Evolutionary conservation across 2,329 filamentous ascomycete species (phyloP), one percentile per base, ranked within the genome.

Genomic region (Polychaeton citri): DNA sequence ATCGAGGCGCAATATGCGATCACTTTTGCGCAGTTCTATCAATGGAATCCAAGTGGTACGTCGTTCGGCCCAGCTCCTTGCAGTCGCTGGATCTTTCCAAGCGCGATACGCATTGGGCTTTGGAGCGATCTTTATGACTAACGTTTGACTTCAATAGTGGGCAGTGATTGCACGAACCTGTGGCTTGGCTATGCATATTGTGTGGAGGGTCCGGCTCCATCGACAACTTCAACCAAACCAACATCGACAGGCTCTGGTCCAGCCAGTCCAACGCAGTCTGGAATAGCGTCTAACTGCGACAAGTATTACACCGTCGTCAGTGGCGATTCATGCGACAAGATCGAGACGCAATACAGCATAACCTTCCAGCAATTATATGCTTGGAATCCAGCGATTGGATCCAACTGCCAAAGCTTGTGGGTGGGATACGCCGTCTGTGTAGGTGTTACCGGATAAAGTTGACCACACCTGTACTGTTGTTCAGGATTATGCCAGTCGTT

Each of bases 361-460:
- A 21, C 24, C 15, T 24, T 42, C 5, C 10, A 17, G 8, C n/a
- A 39, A n/a, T 39, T 39, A 15, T 37, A 35, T 31, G 20, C 21
- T 32, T 41, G 37, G 33, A 41, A 41, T 16, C 39, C 40, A 33
- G 40, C 37, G 7, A 24, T 24, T 24, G 21, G 21, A n/a, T n/a
- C 7, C 7, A 24, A 24, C 21, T 24, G 21, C 21, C 21, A 24
- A 24, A 24, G 21, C 21, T n/a, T 24, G 21, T 24, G n/a, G 21
- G 21, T 24, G 21, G n/a, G 21, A 7, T 24, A 24, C n/a, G 21
- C 21, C 7, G 21, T 24, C 21, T 24, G n/a, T 24, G 21, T 24
- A n/a, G 21, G 21, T 8, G 21, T 24, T 7, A 8, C 21, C 7
- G 7, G 21, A 24, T 7, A n/a, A 24, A 24, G 7, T 24, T n/a